A percentile compares a stretch with the other conserved stretches of the same genome.
Conservation (phyloP, 2,329 filamentous ascomycete genomes). For the Aureobasidium lini region DNA sequence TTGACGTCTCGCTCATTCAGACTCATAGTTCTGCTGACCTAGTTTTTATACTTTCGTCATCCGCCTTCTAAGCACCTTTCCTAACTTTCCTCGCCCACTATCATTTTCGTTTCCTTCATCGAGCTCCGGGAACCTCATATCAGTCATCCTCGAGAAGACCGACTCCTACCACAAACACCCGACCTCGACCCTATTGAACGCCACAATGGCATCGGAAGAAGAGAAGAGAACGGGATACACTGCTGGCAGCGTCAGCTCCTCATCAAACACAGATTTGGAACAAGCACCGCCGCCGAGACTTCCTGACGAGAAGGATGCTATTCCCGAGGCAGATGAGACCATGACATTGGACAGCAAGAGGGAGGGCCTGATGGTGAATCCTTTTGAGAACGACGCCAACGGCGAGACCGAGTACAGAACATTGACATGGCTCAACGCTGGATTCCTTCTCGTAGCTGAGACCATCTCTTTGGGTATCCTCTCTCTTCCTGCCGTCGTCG, state of each 20-base stretch:
- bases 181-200: background rate
- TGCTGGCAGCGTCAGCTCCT: constrained; percentile 6
- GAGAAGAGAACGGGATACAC: background rate
- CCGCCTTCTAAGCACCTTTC: constrained; percentile 2
- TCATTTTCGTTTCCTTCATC: background rate
- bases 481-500: constrained; percentile 47
- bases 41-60: constrained; percentile 11
- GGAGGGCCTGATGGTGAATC: constrained; percentile 14
- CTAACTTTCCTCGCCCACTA: background rate
- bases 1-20: constrained; percentile 4
- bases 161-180: background rate
- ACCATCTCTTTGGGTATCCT: constrained; percentile 52
- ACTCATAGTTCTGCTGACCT: constrained; percentile 9
- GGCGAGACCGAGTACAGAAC: constrained; percentile 31
- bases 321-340: constrained; percentile 8
- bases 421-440: constrained; percentile 16
- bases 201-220: constrained; percentile 5
- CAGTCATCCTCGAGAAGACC: background rate
- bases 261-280: constrained; percentile 10
- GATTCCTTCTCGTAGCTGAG: constrained; percentile 49
- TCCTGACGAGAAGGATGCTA: background rate
- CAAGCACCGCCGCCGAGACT: background rate
- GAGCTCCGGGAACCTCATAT: background rate
- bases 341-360: constrained; percentile 3
- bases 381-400: constrained; percentile 16